Evolutionary conservation across 2,329 filamentous ascomycete species (phyloP).

Genomic region (Colletotrichum sp.): DNA sequence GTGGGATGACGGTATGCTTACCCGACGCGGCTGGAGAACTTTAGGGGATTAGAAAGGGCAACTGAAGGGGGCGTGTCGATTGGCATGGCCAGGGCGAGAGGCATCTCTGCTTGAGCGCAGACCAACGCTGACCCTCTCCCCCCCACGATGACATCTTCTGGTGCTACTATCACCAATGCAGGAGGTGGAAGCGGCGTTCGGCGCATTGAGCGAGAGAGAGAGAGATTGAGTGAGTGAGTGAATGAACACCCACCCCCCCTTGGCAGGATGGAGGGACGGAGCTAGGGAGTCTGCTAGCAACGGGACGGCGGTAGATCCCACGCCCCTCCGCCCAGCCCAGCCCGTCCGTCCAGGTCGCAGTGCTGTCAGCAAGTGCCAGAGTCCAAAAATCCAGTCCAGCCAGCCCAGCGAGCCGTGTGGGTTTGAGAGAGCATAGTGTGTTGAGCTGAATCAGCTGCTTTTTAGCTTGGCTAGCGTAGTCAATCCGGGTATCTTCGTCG

Average conservation of each 20-base stretch:
- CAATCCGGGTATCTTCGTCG: not conserved
- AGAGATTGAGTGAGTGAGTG: not conserved
- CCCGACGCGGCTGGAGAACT: not conserved
- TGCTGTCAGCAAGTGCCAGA: not conserved
- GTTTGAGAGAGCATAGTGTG: not conserved
- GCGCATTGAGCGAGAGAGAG: not conserved
- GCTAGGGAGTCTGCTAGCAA: conserved; percentile 12
- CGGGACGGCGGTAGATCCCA: conserved; percentile 13
- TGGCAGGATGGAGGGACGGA: not conserved
- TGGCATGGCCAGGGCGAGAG: conserved; percentile 8
- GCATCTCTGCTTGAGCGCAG: not conserved
- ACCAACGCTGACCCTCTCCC: not conserved
- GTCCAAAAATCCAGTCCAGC: not conserved
- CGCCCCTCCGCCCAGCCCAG: not conserved
- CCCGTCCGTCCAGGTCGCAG: not conserved
- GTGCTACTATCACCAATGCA: conserved; percentile 6
- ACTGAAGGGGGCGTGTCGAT: conserved; percentile 1
- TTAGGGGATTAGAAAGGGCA: not conserved
- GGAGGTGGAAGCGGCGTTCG: not conserved
- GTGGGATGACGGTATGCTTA: not conserved
- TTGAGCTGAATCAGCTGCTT: not conserved
- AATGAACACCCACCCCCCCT: not conserved
- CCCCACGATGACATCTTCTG: conserved; percentile 4
- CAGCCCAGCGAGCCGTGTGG: not conserved
- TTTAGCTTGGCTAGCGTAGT: not conserved